Conservation (phyloP, 2,329 filamentous ascomycete genomes). For the Alternaria arborescens region DNA sequence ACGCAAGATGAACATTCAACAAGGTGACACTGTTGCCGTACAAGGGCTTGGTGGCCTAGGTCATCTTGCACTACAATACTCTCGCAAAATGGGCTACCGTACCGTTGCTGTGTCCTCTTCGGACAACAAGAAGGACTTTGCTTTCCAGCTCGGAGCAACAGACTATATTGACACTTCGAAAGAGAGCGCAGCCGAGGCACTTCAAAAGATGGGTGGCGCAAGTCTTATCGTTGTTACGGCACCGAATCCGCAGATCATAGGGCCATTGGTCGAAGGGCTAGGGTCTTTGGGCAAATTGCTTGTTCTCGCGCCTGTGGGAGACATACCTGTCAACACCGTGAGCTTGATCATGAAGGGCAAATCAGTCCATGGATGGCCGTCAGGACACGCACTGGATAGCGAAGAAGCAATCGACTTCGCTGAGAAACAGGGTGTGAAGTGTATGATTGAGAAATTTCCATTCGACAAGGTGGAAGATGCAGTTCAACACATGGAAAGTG, state of each 20-base stretch:
- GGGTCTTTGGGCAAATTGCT: slow-evolving; percentile 66
- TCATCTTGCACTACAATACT: slow-evolving; percentile 63
- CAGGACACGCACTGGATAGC: slow-evolving; percentile 61
- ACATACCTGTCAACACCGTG: slow-evolving; percentile 55
- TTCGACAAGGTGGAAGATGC: slow-evolving; percentile 61
- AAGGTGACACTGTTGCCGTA: slow-evolving; percentile 59
- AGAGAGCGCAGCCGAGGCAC: slow-evolving; percentile 58
- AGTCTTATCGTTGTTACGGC: slow-evolving; percentile 69
- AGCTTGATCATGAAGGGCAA: slow-evolving; percentile 58
- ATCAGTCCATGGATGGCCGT: slow-evolving; percentile 62
- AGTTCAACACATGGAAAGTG: slow-evolving; percentile 59
- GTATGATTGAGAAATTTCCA: slow-evolving; percentile 63
- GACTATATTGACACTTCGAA: slow-evolving; percentile 65
- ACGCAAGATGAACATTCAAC: slow-evolving; percentile 56
- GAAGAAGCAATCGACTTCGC: slow-evolving; percentile 64
- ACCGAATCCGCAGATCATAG: slow-evolving; percentile 65
- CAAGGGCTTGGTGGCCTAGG: slow-evolving; percentile 64
- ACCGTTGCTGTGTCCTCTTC: slow-evolving; percentile 62
- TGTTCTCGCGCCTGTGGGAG: slow-evolving; percentile 63
- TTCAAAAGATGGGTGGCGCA: slow-evolving; percentile 69
- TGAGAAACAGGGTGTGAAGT: slow-evolving; percentile 58
- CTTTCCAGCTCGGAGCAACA: slow-evolving; percentile 63
- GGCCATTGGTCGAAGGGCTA: slow-evolving; percentile 63
- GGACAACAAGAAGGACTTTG: slow-evolving; percentile 62
- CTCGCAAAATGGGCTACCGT: slow-evolving; percentile 61